Evolutionary conservation across 345 rosid genomes (phyloP).

Genomic region (Corymbia maculata): DNA sequence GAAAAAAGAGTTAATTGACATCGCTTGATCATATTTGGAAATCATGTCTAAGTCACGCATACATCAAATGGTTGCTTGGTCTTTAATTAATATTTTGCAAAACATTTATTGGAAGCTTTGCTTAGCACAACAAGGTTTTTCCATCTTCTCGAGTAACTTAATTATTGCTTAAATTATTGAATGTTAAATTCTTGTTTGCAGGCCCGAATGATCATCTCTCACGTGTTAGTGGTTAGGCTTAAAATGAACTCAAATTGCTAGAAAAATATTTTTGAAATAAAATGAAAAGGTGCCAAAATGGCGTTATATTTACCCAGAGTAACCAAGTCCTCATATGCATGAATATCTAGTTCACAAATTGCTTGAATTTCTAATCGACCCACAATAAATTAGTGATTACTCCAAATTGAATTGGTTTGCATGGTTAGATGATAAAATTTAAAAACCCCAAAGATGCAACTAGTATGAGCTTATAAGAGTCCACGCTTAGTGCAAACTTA

Average conservation of each 20-base stretch:
- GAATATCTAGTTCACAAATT: neutral
- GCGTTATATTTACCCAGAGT: neutral
- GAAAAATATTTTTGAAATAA: neutral
- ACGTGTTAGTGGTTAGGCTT: neutral
- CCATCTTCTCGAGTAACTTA: too few species aligned
- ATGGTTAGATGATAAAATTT: neutral
- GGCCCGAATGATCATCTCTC: neutral
- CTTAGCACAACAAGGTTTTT: too few species aligned
- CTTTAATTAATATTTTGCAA: too few species aligned
- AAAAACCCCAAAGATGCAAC: neutral
- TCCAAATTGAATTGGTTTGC: neutral
- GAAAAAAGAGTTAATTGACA: too few species aligned
- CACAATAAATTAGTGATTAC: neutral
- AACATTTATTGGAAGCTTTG: too few species aligned
- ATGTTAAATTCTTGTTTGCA: too few species aligned
- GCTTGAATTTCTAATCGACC: neutral
- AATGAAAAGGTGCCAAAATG: neutral
- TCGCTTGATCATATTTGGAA: fast-evolving
- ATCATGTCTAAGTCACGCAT: neutral
- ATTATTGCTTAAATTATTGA: neutral
- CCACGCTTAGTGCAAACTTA: neutral
- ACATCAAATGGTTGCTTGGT: neutral
- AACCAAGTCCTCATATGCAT: neutral
- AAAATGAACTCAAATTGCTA: neutral
- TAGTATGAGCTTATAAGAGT: neutral